Base-by-base conservation (phyloP, 2,329 filamentous ascomycete genomes). In the Dothideomycetidae sp. region DNA sequence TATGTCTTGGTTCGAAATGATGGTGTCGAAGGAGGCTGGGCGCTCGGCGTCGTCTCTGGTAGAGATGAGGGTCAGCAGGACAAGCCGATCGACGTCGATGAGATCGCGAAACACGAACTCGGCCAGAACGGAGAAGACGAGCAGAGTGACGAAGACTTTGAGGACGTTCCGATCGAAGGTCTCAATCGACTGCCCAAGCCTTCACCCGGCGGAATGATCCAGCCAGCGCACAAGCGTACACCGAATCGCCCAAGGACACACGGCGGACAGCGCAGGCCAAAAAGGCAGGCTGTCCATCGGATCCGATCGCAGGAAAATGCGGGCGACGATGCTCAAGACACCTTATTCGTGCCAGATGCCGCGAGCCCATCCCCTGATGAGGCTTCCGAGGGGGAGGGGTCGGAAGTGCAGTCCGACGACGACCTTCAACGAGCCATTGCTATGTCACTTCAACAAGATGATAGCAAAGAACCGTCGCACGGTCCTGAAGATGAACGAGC, bases 1-100 rank as follows among this genome's bases (percentile, higher is more conserved):
- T 98, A 98, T 51, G 86, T 98, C 10, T 64, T 98, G 3, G 86
- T 98, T 28, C 93, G 90, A 60, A 96, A 96, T 49, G 84, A 92
- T 31, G 83, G 85, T 0, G 85, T 84, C 1, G 88, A 96, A 55
- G 90, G 90, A 31, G 90, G 90, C 4, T 98, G 86, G 85, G 88
- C 88, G 0, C 63, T 98, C 4, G 90, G 90, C 36, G 90, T 98
- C 16, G 86, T 98, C 14, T 85, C 79, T 44, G 83, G 77, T 43
- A 79, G 83, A 42, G 92, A 81, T 46, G 74, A 90, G 35, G 70
- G 78, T 30, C 71, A 82, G 44, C 73, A 75, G 17, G 78, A 86
- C 44, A 93, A 85, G 54, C 88, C 90, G 0, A 96, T 98, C 42
- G 85, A 96, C 53, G 73, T 98, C 12, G 90, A 98, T 53, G 72